A percentile compares a stretch with the other conserved stretches of the same genome.
phyloP scores from a whole-genome alignment of 2,329 filamentous ascomycete species.

The Epichloe uncinata region DNA sequence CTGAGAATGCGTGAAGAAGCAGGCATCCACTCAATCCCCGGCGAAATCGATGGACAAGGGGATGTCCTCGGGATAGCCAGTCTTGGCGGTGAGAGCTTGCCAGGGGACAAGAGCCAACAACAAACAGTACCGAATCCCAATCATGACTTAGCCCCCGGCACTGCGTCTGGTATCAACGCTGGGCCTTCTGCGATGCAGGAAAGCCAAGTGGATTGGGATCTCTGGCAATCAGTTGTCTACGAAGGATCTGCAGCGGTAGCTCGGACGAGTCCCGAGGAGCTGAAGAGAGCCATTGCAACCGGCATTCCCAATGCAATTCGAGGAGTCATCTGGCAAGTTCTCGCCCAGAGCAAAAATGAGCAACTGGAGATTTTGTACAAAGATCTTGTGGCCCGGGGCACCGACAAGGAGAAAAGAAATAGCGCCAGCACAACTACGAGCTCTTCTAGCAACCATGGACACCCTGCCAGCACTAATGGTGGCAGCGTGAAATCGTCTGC shows the following conservation, averaged over 20 bases:
- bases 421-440: constrained; percentile 41
- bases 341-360: constrained; percentile 89
- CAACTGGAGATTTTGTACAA: constrained; percentile 79
- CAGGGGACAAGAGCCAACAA: constrained; percentile 20
- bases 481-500: constrained; percentile 63
- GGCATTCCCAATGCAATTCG: constrained; percentile 92
- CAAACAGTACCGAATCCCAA: constrained; percentile 50
- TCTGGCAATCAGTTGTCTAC: constrained; percentile 94
- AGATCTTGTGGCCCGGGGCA: constrained; percentile 66
- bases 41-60: constrained; percentile 38
- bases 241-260: constrained; percentile 83
- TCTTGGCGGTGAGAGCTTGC: constrained; percentile 13
- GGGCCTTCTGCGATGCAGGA: constrained; percentile 60
- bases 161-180: constrained; percentile 66
- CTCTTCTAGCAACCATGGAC: constrained; percentile 35
- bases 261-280: constrained; percentile 73
- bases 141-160: constrained; percentile 65
- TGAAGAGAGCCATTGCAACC: constrained; percentile 80
- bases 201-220: constrained; percentile 87
- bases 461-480: constrained; percentile 42
- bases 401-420: constrained; percentile 59
- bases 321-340: constrained; percentile 97
- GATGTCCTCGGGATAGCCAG: constrained; percentile 12
- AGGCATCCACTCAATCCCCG: constrained; percentile 35
- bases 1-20: constrained; percentile 64